Percentiles rank a stretch among this genome's conserved stretches.
Evolutionary conservation across 2,329 filamentous ascomycete species (phyloP).

Genomic region (Pseudocercospora fuligena): DNA sequence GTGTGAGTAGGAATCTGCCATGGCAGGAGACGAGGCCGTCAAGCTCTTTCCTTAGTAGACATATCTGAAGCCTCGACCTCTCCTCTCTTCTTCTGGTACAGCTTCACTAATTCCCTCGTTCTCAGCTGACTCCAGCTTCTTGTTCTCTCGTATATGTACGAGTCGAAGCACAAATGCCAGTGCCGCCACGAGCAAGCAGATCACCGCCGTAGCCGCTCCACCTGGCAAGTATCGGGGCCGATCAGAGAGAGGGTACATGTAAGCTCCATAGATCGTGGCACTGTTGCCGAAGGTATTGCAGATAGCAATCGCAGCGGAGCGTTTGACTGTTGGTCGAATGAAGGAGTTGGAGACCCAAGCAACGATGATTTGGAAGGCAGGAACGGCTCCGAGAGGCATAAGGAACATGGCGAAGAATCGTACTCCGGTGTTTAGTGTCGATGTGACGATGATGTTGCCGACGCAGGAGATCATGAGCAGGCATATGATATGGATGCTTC

Average conservation of each 20-base stretch:
- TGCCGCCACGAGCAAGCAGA: background rate
- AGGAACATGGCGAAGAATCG: too few species aligned
- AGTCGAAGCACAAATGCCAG: background rate
- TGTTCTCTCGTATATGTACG: background rate
- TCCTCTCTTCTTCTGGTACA: background rate
- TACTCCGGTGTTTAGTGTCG: too few species aligned
- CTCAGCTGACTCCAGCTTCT: background rate
- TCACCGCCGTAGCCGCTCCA: background rate
- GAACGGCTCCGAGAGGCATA: background rate
- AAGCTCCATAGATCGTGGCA: background rate
- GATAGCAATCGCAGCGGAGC: background rate
- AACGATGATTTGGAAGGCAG: background rate
- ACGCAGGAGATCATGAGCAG: too few species aligned
- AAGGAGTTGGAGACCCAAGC: background rate
- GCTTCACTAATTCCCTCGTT: background rate
- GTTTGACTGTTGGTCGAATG: background rate
- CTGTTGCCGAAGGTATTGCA: background rate
- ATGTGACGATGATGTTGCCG: too few species aligned
- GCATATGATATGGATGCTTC: too few species aligned
- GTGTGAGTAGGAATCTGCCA: constrained; percentile 14
- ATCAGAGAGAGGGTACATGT: background rate
- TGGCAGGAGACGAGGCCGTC: too few species aligned
- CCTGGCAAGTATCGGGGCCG: background rate
- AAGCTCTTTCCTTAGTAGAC: background rate
- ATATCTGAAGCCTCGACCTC: background rate